Percentiles rank a stretch among this genome's conserved stretches.
phyloP scores from a whole-genome alignment of 140 eudicot species.

The Oenanthe javanica region DNA sequence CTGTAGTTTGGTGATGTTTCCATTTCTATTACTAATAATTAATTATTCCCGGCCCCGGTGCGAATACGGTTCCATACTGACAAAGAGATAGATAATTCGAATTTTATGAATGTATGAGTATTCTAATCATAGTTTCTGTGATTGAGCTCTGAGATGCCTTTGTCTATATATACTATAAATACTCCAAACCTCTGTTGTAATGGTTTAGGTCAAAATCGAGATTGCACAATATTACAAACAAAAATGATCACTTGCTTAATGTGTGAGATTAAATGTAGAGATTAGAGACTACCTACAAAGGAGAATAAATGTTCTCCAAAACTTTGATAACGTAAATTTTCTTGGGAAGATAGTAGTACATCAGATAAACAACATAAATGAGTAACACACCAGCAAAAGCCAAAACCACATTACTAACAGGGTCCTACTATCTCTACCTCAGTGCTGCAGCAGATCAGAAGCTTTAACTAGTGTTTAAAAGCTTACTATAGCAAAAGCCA shows the following conservation, averaged over 20 bases:
- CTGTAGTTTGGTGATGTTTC: not conserved
- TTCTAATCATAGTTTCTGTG: too few species aligned
- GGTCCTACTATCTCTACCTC: not conserved
- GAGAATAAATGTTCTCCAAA: not conserved
- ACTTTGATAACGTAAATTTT: slow-evolving; percentile 7
- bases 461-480: slow-evolving; percentile 15
- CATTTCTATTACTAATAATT: too few species aligned
- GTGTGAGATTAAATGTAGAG: not conserved
- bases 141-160: not conserved
- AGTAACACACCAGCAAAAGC: not conserved
- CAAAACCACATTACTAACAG: not conserved
- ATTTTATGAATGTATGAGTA: not conserved
- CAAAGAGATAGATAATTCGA: not conserved
- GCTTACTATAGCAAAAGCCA: slow-evolving; percentile 26
- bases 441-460: slow-evolving; percentile 12
- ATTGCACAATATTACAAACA: not conserved
- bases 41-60: too few species aligned
- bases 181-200: not conserved
- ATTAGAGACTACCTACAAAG: not conserved
- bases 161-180: not conserved
- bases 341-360: slow-evolving; percentile 10
- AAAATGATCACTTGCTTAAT: not conserved
- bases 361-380: not conserved
- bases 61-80: too few species aligned
- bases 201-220: not conserved